These are phyloP conservation scores for Exophiala oligosperma DNA, from an alignment of 2,329 filamentous ascomycete genomes.

Conservation along the genomic window DNA sequence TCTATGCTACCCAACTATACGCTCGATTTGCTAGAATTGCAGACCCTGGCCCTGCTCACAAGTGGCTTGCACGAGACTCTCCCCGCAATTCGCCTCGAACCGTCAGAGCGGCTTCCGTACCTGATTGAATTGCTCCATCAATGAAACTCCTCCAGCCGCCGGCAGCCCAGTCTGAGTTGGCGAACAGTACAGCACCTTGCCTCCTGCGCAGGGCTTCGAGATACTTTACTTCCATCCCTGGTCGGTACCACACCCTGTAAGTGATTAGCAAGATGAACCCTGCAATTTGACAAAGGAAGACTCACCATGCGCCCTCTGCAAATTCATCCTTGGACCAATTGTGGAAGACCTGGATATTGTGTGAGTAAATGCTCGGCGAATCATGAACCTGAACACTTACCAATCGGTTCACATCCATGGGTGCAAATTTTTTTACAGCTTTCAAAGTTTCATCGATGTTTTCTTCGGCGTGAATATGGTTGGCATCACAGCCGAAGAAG, in stretches of 20 bases:
- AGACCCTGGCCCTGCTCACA: neutral
- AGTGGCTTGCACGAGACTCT: neutral
- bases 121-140: constrained; percentile 52
- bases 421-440: constrained; percentile 38
- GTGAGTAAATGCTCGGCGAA: too few species aligned
- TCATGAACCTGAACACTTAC: constrained; percentile 15
- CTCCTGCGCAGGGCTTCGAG: constrained; percentile 42
- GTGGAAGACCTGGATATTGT: constrained; percentile 42
- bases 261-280: neutral
- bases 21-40: too few species aligned
- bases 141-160: constrained; percentile 52
- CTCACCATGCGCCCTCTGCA: constrained; percentile 45
- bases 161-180: constrained; percentile 51
- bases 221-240: constrained; percentile 40
- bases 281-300: neutral
- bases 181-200: constrained; percentile 49
- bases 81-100: constrained; percentile 29
- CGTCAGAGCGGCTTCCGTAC: constrained; percentile 38
- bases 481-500: constrained; percentile 44
- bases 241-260: constrained; percentile 38
- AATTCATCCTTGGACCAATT: constrained; percentile 52
- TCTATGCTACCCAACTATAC: too few species aligned
- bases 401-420: constrained; percentile 31
- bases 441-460: constrained; percentile 37
- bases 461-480: constrained; percentile 48